These are phyloP conservation scores for Fusarium neocosmosporiellum DNA, from an alignment of 2,329 filamentous ascomycete genomes.

Conservation along the genomic window DNA sequence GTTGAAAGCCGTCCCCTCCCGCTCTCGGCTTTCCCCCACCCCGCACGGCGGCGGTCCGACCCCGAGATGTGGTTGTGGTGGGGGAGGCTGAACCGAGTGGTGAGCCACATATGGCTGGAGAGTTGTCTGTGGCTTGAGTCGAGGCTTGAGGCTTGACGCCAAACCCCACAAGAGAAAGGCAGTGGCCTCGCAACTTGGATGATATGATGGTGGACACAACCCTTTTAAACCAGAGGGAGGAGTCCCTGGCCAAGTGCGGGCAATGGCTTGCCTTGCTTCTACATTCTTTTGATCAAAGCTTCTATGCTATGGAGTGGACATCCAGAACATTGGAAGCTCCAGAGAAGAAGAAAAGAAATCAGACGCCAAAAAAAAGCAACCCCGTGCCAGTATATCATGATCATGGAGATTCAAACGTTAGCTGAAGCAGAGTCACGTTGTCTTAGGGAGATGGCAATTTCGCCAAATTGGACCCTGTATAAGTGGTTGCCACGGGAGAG, in stretches of 20 bases:
- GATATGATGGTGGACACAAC: background rate
- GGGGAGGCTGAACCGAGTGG: slow-evolving; percentile 36
- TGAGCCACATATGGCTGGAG: slow-evolving; percentile 22
- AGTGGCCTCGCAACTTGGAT: background rate
- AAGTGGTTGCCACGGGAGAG: slow-evolving; percentile 16
- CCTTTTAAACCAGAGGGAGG: background rate
- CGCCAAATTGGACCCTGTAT: slow-evolving; percentile 29
- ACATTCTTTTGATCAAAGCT: background rate
- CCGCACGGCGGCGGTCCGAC: slow-evolving; percentile 13
- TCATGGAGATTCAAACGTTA: slow-evolving; percentile 11
- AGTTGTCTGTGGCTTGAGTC: background rate
- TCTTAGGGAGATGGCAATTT: slow-evolving; percentile 21
- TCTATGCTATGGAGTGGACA: background rate
- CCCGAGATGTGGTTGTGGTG: slow-evolving; percentile 32
- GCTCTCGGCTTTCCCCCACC: slow-evolving; percentile 35
- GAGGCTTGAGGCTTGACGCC: background rate
- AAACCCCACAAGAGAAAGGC: background rate
- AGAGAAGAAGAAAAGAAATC: background rate
- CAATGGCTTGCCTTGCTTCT: background rate
- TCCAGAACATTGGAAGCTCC: background rate
- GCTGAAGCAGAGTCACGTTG: slow-evolving; percentile 28
- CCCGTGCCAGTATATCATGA: slow-evolving; percentile 6
- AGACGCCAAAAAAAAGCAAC: background rate
- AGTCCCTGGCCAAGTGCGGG: background rate
- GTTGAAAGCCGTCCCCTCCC: slow-evolving; percentile 43